Conservation (phyloP, 257 asterid species). For the Voacanga thouarsii region DNA sequence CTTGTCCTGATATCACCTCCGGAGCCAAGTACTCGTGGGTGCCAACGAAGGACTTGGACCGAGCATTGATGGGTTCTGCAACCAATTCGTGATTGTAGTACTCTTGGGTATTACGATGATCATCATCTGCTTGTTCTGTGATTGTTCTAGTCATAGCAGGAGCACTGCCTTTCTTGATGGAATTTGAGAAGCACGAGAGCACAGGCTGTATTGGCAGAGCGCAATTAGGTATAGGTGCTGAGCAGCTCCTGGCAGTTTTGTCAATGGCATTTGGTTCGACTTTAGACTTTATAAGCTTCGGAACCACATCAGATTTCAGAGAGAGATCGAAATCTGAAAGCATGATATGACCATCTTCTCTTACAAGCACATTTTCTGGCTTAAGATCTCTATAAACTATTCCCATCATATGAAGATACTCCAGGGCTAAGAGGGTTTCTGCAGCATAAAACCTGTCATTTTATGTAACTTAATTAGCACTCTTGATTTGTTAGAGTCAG, state of each 20-base stretch:
- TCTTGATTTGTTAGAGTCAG: neutral
- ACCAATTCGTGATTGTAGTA: constrained; percentile 36
- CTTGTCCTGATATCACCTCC: constrained; percentile 79
- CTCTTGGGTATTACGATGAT: neutral
- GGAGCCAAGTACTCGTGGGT: constrained; percentile 88
- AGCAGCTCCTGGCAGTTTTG: constrained; percentile 17
- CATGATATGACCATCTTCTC: constrained; percentile 57
- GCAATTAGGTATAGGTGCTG: constrained; percentile 23
- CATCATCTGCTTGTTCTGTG: constrained; percentile 1
- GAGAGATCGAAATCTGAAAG: constrained; percentile 53
- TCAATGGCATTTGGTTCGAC: constrained; percentile 8
- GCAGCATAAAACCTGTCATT: constrained; percentile 43
- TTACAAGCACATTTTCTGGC: constrained; percentile 47
- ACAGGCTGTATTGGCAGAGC: constrained; percentile 41
- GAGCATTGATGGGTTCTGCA: constrained; percentile 66
- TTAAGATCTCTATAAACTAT: constrained; percentile 47
- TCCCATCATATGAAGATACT: constrained; percentile 53
- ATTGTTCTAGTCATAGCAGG: neutral
- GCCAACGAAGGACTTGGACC: constrained; percentile 78
- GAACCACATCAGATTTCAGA: constrained; percentile 40
- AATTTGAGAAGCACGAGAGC: constrained; percentile 35
- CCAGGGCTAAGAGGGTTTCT: constrained; percentile 40
- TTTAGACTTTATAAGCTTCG: constrained; percentile 34
- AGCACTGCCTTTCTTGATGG: constrained; percentile 8
- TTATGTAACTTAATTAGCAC: constrained; percentile 3